A percentile compares a stretch with the other conserved stretches of the same genome.
Evolutionary conservation across 2,329 filamentous ascomycete species (phyloP).

Genomic region (Delphinella strobiligena): DNA sequence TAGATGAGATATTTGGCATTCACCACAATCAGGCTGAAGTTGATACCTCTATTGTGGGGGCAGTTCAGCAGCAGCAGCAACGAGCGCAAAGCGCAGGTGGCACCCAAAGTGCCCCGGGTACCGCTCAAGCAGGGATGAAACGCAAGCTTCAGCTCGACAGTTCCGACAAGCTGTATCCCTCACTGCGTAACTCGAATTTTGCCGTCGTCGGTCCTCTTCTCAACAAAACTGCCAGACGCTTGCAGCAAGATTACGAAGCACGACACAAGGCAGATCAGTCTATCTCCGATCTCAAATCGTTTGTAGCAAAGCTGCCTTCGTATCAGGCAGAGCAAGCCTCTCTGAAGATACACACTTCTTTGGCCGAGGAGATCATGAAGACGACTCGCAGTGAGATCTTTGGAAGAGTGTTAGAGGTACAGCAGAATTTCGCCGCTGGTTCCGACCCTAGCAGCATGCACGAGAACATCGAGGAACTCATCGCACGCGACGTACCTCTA

Average conservation of each 20-base stretch:
- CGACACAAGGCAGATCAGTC: slow-evolving; percentile 71
- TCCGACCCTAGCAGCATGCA: slow-evolving; percentile 74
- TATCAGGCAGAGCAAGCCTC: slow-evolving; percentile 92
- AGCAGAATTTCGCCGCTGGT: slow-evolving; percentile 84
- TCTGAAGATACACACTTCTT: slow-evolving; percentile 78
- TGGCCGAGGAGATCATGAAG: slow-evolving; percentile 93
- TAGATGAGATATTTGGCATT: slow-evolving; percentile 88
- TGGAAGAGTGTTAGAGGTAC: slow-evolving; percentile 76
- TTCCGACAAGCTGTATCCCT: slow-evolving; percentile 76
- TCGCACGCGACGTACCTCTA: slow-evolving; percentile 71
- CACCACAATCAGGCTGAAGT: slow-evolving; percentile 87
- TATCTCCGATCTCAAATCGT: slow-evolving; percentile 82
- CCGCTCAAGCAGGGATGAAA: slow-evolving; percentile 45
- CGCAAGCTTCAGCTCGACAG: slow-evolving; percentile 82
- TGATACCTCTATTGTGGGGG: slow-evolving; percentile 77
- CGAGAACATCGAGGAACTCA: slow-evolving; percentile 86
- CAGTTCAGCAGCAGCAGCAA: slow-evolving; percentile 41
- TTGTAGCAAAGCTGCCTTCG: slow-evolving; percentile 83
- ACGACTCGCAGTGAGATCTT: slow-evolving; percentile 83
- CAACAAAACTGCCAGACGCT: slow-evolving; percentile 77
- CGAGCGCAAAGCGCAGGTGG: slow-evolving; percentile 13
- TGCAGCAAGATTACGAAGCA: slow-evolving; percentile 79
- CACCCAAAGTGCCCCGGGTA: slow-evolving; percentile 38
- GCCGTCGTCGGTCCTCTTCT: slow-evolving; percentile 81
- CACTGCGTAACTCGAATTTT: slow-evolving; percentile 86